These are phyloP conservation scores for Mycena indigotica DNA, from an alignment of 768 basidiomycete species.

Conservation along the genomic window DNA sequence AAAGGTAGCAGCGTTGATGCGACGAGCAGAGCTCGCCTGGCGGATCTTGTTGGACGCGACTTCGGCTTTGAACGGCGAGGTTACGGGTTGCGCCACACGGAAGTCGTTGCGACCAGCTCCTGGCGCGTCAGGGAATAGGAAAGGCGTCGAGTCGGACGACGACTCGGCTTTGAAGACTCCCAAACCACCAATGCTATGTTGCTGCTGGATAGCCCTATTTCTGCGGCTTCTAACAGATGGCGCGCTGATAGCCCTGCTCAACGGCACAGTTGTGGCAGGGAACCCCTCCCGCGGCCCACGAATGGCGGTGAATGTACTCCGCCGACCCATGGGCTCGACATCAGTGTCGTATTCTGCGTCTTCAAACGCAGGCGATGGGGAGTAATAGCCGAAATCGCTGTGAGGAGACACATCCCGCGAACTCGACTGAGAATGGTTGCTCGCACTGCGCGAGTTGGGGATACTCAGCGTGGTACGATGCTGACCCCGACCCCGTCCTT, in stretches of 20 bases:
- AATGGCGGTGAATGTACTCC: constrained; percentile 12
- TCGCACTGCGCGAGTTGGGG: constrained; percentile 20
- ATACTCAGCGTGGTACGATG: constrained; percentile 20
- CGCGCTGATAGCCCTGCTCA: constrained; percentile 14
- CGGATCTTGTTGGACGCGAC: constrained; percentile 23
- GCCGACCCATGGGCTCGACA: constrained; percentile 8
- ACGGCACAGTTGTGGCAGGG: not conserved
- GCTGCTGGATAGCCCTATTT: not conserved
- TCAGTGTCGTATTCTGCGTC: constrained; percentile 11
- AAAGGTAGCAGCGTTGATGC: constrained; percentile 18
- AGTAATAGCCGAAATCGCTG: not conserved
- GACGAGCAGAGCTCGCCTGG: constrained; percentile 16
- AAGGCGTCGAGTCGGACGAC: not conserved
- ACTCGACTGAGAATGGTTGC: constrained; percentile 9
- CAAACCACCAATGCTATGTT: not conserved
- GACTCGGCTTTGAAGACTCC: constrained; percentile 15
- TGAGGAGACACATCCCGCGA: constrained; percentile 11
- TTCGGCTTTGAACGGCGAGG: constrained; percentile 10
- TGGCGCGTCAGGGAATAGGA: constrained; percentile 6
- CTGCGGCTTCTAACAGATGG: constrained; percentile 15
- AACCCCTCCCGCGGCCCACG: constrained; percentile 7
- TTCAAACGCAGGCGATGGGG: constrained; percentile 19
- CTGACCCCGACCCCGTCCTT: constrained; percentile 19
- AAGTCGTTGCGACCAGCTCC: constrained; percentile 17
- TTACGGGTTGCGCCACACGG: constrained; percentile 9